phyloP scores from a whole-genome alignment of 1,284 basidiomycete genomes.

The Apiotrichum mycotoxinovorans region DNA sequence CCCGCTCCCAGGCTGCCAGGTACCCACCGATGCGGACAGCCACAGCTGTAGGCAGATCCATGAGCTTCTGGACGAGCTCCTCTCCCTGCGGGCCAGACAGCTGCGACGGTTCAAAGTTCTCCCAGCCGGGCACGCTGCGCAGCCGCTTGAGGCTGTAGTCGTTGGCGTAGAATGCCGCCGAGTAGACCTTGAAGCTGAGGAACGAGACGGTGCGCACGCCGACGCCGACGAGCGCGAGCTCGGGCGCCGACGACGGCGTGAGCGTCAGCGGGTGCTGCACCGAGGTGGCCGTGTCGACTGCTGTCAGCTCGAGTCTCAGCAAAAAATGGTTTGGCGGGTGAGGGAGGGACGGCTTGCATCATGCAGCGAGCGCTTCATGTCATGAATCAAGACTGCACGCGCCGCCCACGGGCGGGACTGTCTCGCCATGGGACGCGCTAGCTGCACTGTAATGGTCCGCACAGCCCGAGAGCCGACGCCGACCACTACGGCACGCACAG shows the following conservation, averaged over 20 bases:
- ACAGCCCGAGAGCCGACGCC: no score
- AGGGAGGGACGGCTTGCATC: no score
- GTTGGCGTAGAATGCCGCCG: slow-evolving; percentile 54
- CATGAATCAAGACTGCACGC: no score
- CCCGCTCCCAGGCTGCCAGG: no score
- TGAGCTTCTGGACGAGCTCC: slow-evolving; percentile 5
- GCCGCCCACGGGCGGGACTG: no score
- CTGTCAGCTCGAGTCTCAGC: not conserved
- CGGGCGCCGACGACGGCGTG: slow-evolving; percentile 23
- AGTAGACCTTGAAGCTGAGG: slow-evolving; percentile 54
- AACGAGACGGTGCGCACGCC: slow-evolving; percentile 57
- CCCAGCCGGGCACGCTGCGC: slow-evolving; percentile 2
- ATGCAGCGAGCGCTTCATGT: no score
- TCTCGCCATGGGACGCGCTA: no score
- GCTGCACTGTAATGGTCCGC: no score
- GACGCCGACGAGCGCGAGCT: slow-evolving; percentile 52
- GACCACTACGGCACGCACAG: no score
- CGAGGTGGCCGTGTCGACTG: slow-evolving; percentile 46
- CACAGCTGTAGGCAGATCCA: slow-evolving; percentile 28
- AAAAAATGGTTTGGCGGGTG: not conserved
- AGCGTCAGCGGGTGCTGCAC: slow-evolving; percentile 43
- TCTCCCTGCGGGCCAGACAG: slow-evolving; percentile 3
- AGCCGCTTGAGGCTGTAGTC: slow-evolving; percentile 26
- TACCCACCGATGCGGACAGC: slow-evolving; percentile 49
- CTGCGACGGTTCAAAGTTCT: not conserved